Evolutionary conservation across 805 yeast species (phyloP), one percentile per base, ranked within the genome.

Genomic region (Sugiyamaella marilandica): DNA sequence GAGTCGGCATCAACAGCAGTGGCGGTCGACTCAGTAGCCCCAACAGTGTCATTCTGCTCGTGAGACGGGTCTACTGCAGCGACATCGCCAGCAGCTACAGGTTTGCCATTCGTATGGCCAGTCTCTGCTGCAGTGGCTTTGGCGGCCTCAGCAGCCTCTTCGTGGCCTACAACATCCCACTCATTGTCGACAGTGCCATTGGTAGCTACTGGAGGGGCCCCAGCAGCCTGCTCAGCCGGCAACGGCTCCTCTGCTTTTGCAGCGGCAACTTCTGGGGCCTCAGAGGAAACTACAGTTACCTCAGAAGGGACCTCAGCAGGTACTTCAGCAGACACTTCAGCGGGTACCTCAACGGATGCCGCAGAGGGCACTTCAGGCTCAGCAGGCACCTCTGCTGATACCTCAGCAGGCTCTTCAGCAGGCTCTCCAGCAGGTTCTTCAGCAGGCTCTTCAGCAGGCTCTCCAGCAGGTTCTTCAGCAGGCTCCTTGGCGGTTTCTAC

Each of bases 401-500:
- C 43, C 18, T 39, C 43, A 7, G 24, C 21, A 16, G 43, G 26
- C 9, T 21, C 33, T 18, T 21, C 46, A 8, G 34, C 32, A 39
- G 43, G 24, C 24, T n/a, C 13, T 2, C 7, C 24, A 39, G 43
- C 21, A 5, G 43, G 5, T 13, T 14, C 37, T 10, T 34, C 37
- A 34, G 37, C 21, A 10, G 43, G 21, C 9, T 52, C 63, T 47
- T 56, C 61, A 21, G 64, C 62, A 54, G 59, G 56, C 24, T 56
- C 56, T 50, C 52, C 57, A 14, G 53, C 46, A 14, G 60, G 58
- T 29, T 35, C 58, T 47, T 54, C 58, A 43, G 56, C 61, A 43
- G 57, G 60, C 46, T 46, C 50, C 50, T 58, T 54, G 49, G 41
- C 59, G 49, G 55, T 34, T 47, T 52, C 54, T 53, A 55, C 56